These are phyloP conservation scores for Biancaea sappan DNA, from an alignment of 306 rosid species.

Conservation along the genomic window DNA sequence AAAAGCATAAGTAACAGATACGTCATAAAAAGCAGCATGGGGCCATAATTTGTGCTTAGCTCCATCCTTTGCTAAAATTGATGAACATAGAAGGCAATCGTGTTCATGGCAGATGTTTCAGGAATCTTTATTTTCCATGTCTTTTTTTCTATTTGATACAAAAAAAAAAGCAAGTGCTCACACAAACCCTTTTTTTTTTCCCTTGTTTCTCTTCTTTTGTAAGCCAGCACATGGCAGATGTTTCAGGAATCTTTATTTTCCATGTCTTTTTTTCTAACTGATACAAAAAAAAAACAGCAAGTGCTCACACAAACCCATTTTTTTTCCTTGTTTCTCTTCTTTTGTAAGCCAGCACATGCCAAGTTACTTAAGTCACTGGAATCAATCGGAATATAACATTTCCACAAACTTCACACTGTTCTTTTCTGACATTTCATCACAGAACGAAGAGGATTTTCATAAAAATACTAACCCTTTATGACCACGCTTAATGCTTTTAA, in stretches of 20 bases:
- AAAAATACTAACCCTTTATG: constrained; percentile 71
- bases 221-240: neutral
- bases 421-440: neutral
- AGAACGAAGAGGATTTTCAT: neutral
- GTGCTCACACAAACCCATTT: neutral
- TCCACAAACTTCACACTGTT: neutral
- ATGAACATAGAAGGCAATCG: neutral
- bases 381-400: neutral
- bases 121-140: neutral
- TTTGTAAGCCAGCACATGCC: neutral
- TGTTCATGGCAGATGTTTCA: neutral
- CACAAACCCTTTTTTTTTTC: neutral
- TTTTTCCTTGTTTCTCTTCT: neutral
- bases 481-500: constrained; percentile 86
- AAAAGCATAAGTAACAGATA: neutral
- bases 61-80: neutral
- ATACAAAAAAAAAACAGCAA: too few species aligned
- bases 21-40: neutral
- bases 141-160: neutral
- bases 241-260: neutral
- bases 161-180: too few species aligned
- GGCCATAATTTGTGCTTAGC: neutral
- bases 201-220: neutral
- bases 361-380: neutral
- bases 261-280: neutral